phyloP scores from a whole-genome alignment of 306 rosid species.

The Senna siamea region DNA sequence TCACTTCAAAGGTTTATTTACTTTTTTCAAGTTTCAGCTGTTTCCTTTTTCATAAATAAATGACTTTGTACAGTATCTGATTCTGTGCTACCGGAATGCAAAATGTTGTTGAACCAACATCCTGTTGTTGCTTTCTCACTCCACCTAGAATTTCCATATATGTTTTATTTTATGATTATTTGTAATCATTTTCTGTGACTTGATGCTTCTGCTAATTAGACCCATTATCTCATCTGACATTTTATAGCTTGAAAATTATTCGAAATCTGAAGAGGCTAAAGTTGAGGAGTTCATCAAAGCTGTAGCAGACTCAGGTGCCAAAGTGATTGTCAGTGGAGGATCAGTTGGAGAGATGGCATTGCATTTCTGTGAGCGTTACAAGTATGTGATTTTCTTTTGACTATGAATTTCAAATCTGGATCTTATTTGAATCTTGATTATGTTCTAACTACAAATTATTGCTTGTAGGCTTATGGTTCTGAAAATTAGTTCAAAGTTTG shows the following conservation, averaged over 20 bases:
- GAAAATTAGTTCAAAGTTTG: conserved; percentile 93
- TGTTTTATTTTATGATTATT: background rate
- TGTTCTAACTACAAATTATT: conserved; percentile 37
- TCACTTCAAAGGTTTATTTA: conserved; percentile 7
- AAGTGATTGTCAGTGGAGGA: conserved; percentile 91
- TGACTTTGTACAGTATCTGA: conserved; percentile 23
- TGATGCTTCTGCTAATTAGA: conserved; percentile 29
- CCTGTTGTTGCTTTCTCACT: background rate
- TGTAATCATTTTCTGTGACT: background rate
- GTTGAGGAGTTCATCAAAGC: conserved; percentile 96
- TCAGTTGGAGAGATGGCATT: conserved; percentile 99
- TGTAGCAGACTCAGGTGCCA: conserved; percentile 97
- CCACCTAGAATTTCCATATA: background rate
- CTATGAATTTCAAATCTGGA: conserved; percentile 8
- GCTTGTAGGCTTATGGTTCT: conserved; percentile 88
- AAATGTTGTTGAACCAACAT: conserved; percentile 7
- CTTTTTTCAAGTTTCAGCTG: background rate
- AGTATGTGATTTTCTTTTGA: conserved; percentile 49
- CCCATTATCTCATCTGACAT: no score
- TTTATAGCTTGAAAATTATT: conserved; percentile 79
- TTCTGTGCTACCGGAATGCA: background rate
- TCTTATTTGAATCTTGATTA: conserved; percentile 14
- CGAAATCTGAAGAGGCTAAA: conserved; percentile 93
- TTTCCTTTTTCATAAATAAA: conserved; percentile 9
- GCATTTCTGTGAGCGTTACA: conserved; percentile 97